Percentiles rank a stretch among this genome's conserved stretches.
These are phyloP conservation scores for Mortierella hygrophila DNA, from an alignment of 192 early-diverging fungal genomes.

Conservation along the genomic window DNA sequence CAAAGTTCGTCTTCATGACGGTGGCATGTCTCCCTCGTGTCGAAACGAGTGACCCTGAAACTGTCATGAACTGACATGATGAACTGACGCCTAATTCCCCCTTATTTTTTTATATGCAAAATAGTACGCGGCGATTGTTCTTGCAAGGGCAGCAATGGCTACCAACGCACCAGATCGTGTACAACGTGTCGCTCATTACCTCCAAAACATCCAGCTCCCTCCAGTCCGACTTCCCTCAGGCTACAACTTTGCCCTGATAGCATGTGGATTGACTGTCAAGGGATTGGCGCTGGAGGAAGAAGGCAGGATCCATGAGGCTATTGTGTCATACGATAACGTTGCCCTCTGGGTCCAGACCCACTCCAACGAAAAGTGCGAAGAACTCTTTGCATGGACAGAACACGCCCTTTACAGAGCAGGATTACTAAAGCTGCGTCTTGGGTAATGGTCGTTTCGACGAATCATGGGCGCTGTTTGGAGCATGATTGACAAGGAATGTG, in stretches of 20 bases:
- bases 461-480: not conserved
- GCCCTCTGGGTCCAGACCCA: constrained; percentile 52
- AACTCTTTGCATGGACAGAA: constrained; percentile 76
- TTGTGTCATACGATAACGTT: constrained; percentile 67
- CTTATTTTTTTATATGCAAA: not conserved
- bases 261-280: constrained; percentile 70
- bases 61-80: not conserved
- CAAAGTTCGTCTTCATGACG: not conserved
- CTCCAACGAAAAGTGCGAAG: constrained; percentile 58
- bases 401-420: constrained; percentile 76
- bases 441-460: constrained; percentile 36
- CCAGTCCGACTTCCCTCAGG: constrained; percentile 55
- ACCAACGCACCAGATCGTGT: constrained; percentile 50
- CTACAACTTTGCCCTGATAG: constrained; percentile 70
- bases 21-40: not conserved
- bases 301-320: constrained; percentile 59
- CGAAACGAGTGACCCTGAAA: constrained; percentile 8
- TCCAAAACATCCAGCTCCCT: constrained; percentile 52
- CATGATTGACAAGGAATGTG: not conserved
- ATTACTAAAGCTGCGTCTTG: constrained; percentile 59
- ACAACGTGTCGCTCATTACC: constrained; percentile 34
- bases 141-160: constrained; percentile 72
- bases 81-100: not conserved
- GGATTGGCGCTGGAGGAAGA: constrained; percentile 68
- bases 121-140: constrained; percentile 60